A percentile compares a stretch with the other conserved stretches of the same genome.
These are phyloP conservation scores for Leccinum uliginosum DNA, from an alignment of 768 basidiomycete genomes.

Conservation along the genomic window DNA sequence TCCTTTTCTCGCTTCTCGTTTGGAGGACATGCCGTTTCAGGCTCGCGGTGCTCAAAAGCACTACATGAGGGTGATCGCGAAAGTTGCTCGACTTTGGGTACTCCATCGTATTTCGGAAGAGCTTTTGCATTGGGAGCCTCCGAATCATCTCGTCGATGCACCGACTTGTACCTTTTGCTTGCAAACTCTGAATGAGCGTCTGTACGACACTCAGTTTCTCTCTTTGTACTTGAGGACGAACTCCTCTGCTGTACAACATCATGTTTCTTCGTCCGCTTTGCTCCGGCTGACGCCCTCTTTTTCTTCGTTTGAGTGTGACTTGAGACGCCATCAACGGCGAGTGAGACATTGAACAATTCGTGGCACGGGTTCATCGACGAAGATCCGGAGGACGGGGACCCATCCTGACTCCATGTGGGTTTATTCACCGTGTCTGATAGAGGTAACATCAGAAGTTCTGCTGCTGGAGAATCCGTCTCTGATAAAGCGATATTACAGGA, in stretches of 20 bases:
- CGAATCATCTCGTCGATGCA: neutral
- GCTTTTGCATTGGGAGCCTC: neutral
- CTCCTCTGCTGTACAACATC: neutral
- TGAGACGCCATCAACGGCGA: neutral
- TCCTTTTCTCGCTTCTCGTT: constrained; percentile 5
- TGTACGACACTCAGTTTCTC: neutral
- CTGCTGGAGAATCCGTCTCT: constrained; percentile 16
- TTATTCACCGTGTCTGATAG: constrained; percentile 23
- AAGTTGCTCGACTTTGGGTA: neutral
- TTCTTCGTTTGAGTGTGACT: constrained; percentile 9
- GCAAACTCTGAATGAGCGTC: constrained; percentile 9
- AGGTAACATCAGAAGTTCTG: constrained; percentile 18
- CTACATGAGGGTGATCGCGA: constrained; percentile 10
- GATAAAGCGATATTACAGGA: constrained; percentile 8
- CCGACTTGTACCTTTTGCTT: constrained; percentile 21
- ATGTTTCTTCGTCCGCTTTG: constrained; percentile 9
- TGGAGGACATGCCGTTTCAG: neutral
- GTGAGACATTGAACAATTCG: neutral
- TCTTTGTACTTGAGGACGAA: neutral
- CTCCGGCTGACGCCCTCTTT: neutral
- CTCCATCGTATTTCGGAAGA: neutral
- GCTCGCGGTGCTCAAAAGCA: neutral
- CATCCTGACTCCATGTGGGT: neutral
- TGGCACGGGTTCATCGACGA: neutral
- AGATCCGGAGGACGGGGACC: neutral